Conservation (phyloP, 306 rosid genomes). For the Prunus fruticosa region DNA sequence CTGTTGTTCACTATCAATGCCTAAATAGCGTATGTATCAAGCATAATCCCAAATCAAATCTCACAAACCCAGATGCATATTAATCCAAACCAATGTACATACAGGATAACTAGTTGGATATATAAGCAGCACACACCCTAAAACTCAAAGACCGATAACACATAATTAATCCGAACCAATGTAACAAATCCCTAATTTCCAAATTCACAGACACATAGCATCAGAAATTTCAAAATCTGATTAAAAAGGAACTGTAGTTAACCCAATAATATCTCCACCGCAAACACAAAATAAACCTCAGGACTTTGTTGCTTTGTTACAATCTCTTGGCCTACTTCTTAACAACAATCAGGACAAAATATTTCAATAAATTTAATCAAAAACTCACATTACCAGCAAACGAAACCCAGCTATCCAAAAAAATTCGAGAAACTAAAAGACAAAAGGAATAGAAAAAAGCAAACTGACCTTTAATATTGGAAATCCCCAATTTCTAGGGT, state of each 20-base stretch:
- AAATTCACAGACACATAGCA: neutral
- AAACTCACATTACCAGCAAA: too few species aligned
- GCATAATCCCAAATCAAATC: neutral
- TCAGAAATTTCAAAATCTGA: neutral
- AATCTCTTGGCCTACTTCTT: too few species aligned
- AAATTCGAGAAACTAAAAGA: too few species aligned
- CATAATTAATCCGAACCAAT: neutral
- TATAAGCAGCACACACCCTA: too few species aligned
- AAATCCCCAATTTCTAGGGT: too few species aligned
- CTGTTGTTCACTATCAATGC: neutral
- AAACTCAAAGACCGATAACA: neutral
- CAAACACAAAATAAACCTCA: neutral
- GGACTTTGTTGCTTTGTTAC: too few species aligned
- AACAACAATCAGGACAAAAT: too few species aligned
- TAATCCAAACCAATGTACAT: neutral
- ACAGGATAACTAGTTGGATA: too few species aligned
- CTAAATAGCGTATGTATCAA: neutral
- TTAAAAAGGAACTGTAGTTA: neutral
- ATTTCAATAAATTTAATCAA: too few species aligned
- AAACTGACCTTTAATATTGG: too few species aligned
- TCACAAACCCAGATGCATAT: neutral
- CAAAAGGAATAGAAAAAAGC: too few species aligned
- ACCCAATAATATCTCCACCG: neutral
- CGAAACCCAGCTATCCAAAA: too few species aligned
- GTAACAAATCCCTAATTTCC: neutral